Conservation (phyloP, 345 rosid genomes). For the Eucalyptus marginata region DNA sequence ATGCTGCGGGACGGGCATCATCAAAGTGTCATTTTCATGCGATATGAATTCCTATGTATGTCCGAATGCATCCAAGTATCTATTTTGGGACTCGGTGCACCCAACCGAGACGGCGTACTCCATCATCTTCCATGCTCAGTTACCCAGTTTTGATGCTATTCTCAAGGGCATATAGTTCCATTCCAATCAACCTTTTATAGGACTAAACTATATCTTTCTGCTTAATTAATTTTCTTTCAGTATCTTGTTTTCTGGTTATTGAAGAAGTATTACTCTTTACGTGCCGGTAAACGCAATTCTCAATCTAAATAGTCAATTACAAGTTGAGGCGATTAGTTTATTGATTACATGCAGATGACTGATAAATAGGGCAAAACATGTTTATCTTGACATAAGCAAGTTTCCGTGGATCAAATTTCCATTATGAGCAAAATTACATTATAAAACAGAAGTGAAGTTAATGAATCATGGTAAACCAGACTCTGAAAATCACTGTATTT, state of each 20-base stretch:
- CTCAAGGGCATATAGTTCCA: neutral
- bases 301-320: neutral
- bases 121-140: neutral
- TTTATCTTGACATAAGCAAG: neutral
- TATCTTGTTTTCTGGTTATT: neutral
- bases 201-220: neutral
- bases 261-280: neutral
- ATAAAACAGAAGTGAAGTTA: neutral
- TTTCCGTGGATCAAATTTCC: neutral
- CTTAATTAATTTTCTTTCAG: neutral
- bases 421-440: neutral
- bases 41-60: slow-evolving; percentile 50
- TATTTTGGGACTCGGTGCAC: slow-evolving; percentile 80
- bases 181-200: neutral
- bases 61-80: slow-evolving; percentile 48
- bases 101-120: slow-evolving; percentile 53
- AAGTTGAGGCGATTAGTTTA: neutral
- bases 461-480: neutral
- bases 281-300: neutral
- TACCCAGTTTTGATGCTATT: neutral
- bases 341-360: neutral
- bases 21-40: slow-evolving; percentile 49
- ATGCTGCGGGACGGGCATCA: slow-evolving; percentile 70
- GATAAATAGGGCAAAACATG: neutral
- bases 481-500: neutral